Percentiles rank a stretch among this genome's conserved stretches.
phyloP scores from a whole-genome alignment of 352 stramenopile genomes.

The Globisporangium canariense region DNA sequence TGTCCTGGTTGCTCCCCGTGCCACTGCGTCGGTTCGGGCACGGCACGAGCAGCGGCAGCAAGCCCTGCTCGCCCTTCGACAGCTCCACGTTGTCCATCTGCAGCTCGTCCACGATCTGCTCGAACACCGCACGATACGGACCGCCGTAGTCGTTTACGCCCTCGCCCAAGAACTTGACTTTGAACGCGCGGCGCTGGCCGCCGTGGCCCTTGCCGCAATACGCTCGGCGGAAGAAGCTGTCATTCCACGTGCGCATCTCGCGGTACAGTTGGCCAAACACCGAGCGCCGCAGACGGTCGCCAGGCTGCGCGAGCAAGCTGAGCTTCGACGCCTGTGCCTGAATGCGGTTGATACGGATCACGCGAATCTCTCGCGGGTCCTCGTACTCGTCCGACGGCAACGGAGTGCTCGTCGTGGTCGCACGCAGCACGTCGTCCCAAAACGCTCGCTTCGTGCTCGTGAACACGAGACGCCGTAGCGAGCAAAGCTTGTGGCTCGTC shows the following conservation, averaged over 20 bases:
- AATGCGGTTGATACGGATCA: constrained; percentile 97
- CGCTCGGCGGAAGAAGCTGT: constrained; percentile 92
- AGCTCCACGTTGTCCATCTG: constrained; percentile 89
- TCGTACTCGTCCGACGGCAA: constrained; percentile 99
- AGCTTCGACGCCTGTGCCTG: constrained; percentile 87
- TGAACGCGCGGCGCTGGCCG: constrained; percentile 97
- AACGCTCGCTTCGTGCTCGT: constrained; percentile 93
- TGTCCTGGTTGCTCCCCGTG: constrained; percentile 90
- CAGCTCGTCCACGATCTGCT: constrained; percentile 95
- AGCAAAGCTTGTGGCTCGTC: constrained; percentile 71
- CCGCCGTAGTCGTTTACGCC: constrained; percentile 99
- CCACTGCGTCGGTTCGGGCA: constrained; percentile 84
- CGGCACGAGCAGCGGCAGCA: constrained; percentile 86
- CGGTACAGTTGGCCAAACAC: constrained; percentile 98
- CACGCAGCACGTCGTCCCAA: constrained; percentile 91
- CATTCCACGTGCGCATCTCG: constrained; percentile 94
- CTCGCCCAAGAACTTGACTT: constrained; percentile 99
- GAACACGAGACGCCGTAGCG: constrained; percentile 78
- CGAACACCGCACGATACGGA: constrained; percentile 97
- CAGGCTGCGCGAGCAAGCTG: constrained; percentile 84
- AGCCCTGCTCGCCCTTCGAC: constrained; percentile 78
- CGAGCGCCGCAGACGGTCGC: constrained; percentile 86
- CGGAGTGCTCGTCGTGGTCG: constrained; percentile 95
- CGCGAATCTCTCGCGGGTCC: constrained; percentile 96
- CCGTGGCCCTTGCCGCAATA: constrained; percentile 98